Percentiles rank a stretch among this genome's conserved stretches.
phyloP scores from a whole-genome alignment of 169 alveolate species.

The Perkinsus olseni region DNA sequence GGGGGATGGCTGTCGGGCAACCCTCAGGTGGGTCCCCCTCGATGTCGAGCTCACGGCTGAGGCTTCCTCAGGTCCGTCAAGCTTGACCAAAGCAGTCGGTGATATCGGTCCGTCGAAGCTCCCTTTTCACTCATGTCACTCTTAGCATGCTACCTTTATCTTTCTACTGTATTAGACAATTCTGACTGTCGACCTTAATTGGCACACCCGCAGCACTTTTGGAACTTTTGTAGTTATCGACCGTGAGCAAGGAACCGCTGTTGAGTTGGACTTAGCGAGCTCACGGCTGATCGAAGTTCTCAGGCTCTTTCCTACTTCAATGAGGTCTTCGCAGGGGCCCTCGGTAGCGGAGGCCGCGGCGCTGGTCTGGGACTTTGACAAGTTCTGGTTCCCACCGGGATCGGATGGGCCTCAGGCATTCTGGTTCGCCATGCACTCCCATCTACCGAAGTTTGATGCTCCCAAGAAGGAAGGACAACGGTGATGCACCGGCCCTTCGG shows the following conservation, averaged over 20 bases:
- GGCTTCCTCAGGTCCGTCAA: neutral
- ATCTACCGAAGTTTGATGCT: neutral
- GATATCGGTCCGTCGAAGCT: too few species aligned
- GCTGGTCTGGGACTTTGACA: neutral
- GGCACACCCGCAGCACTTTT: too few species aligned
- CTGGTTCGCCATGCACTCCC: conserved; percentile 1
- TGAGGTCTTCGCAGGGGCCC: neutral
- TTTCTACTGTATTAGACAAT: too few species aligned
- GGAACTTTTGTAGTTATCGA: too few species aligned
- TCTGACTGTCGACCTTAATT: too few species aligned
- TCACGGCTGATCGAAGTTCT: too few species aligned
- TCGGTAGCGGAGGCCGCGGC: neutral
- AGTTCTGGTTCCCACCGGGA: neutral
- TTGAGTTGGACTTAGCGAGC: too few species aligned
- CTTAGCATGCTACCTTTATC: too few species aligned
- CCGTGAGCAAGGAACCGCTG: too few species aligned
- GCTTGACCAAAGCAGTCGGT: neutral
- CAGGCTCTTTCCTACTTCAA: neutral
- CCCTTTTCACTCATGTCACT: too few species aligned
- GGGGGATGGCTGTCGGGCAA: neutral
- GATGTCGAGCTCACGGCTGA: neutral
- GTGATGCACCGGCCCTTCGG: neutral
- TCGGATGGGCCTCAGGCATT: neutral
- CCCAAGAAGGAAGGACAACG: neutral
- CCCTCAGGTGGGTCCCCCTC: neutral